A percentile compares a stretch with the other conserved stretches of the same genome.
Evolutionary conservation across 305 asterid species (phyloP).

Genomic region (Fraxinus floribunda): DNA sequence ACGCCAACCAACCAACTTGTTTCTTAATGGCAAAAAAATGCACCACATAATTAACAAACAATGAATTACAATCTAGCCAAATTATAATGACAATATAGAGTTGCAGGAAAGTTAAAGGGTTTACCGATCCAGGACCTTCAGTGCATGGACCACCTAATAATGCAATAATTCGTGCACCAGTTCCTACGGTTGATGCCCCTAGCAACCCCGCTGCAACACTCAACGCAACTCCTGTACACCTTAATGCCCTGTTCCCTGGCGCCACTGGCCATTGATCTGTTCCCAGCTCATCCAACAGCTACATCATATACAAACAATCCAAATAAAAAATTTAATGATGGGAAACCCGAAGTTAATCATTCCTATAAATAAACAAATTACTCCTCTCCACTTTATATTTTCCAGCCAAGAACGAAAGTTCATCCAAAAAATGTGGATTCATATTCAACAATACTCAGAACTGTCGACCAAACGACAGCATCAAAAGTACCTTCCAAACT

Average conservation of each 20-base stretch:
- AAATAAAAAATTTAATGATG: background rate
- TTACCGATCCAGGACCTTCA: constrained; percentile 99
- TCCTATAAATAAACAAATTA: background rate
- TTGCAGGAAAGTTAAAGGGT: constrained; percentile 26
- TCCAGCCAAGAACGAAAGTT: background rate
- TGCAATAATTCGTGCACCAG: constrained; percentile 82
- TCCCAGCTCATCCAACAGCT: constrained; percentile 89
- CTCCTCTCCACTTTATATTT: background rate
- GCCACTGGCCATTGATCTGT: constrained; percentile 85
- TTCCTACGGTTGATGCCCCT: constrained; percentile 75
- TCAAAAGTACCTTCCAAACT: background rate
- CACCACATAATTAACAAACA: background rate
- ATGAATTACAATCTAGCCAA: background rate
- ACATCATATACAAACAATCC: constrained; percentile 24
- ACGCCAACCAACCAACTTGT: background rate
- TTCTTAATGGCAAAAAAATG: background rate
- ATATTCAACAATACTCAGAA: background rate
- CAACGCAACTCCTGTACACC: constrained; percentile 96
- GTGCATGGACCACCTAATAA: constrained; percentile 99
- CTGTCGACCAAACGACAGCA: background rate
- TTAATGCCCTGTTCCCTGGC: constrained; percentile 73
- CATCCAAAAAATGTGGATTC: background rate
- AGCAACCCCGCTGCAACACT: constrained; percentile 92
- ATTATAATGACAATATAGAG: background rate
- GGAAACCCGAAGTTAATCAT: background rate